Base-by-base conservation (phyloP, 2,329 filamentous ascomycete genomes). In the Dothideomycetes sp. region DNA sequence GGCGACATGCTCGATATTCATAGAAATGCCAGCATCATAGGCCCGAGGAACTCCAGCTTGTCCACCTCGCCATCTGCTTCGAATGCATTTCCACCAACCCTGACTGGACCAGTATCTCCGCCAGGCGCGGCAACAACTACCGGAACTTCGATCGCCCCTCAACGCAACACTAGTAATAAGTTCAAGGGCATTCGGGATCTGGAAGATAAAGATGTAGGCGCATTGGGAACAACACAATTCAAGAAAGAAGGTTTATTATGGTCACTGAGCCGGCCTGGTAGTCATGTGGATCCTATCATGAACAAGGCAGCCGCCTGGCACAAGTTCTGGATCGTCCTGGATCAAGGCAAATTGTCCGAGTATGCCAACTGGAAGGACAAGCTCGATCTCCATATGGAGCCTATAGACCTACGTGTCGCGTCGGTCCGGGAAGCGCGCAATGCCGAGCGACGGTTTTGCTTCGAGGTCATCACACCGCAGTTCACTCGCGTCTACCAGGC, bases 281-380 rank as follows among this genome's bases (percentile, higher is more conserved):
- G 86, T 42, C 91, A 98, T 59, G 88, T 91, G 19, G 93, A 98
- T 58, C 91, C 91, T 8, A 86, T 91, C 51, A 88, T 86, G 14
- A 69, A 98, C 51, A 96, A 95, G 56, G 95, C 96, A 59, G 87
- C 94, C 61, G 88, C 86, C 37, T 98, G 91, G 91, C 91, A 98
- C 61, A 98, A 98, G 84, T 98, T 96, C 63, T 98, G 91, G 91
- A 93, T 98, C 47, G 91, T 98, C 2, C 71, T 98, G 33, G 93
- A 96, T 57, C 88, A 94, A 61, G 91, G 91, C 17, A 94, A 91
- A 58, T 72, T 98, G 12, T 95, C 89, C 2, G 91, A 98, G 57
- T 98, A 98, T 62, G 94, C 88, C 58, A 96, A 98, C 59, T 98
- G 91, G 91, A 98, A 98, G 63, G 86, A 98, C 58, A 89, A 79